Evolutionary conservation across 2,329 filamentous ascomycete genomes (phyloP).

Genomic region (Dothistroma pini): DNA sequence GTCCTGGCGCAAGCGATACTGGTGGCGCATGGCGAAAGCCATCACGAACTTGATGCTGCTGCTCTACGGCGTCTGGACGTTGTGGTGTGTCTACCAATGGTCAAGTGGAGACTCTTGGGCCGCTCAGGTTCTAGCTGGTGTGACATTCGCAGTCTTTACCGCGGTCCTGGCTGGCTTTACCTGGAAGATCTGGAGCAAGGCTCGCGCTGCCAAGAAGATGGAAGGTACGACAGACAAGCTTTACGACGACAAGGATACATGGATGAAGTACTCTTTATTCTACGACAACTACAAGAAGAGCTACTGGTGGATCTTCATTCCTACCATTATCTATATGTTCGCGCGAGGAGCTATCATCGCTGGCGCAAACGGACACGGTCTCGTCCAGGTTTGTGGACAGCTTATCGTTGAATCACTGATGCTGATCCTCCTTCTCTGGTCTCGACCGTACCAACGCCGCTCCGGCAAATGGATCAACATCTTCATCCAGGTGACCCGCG

Average conservation of each 20-base stretch:
- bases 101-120: conserved; percentile 92
- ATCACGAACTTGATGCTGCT: conserved; percentile 87
- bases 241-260: conserved; percentile 84
- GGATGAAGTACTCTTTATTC: conserved; percentile 95
- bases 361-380: conserved; percentile 77
- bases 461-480: conserved; percentile 93
- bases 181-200: conserved; percentile 76
- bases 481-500: conserved; percentile 80
- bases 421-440: conserved; percentile 76
- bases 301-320: conserved; percentile 97
- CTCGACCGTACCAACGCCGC: conserved; percentile 78
- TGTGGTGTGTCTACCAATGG: conserved; percentile 97
- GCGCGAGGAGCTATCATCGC: conserved; percentile 84
- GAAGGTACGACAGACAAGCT: conserved; percentile 71
- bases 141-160: conserved; percentile 80
- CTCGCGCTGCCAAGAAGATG: conserved; percentile 65
- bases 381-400: conserved; percentile 75
- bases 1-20: conserved; percentile 93
- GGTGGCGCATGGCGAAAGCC: conserved; percentile 83
- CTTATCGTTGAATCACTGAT: conserved; percentile 77
- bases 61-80: conserved; percentile 89
- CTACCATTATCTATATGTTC: conserved; percentile 84
- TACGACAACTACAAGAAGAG: conserved; percentile 93
- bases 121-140: conserved; percentile 74
- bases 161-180: conserved; percentile 76